Conservation (phyloP, 257 asterid genomes). For the Penstemon davidsonii region DNA sequence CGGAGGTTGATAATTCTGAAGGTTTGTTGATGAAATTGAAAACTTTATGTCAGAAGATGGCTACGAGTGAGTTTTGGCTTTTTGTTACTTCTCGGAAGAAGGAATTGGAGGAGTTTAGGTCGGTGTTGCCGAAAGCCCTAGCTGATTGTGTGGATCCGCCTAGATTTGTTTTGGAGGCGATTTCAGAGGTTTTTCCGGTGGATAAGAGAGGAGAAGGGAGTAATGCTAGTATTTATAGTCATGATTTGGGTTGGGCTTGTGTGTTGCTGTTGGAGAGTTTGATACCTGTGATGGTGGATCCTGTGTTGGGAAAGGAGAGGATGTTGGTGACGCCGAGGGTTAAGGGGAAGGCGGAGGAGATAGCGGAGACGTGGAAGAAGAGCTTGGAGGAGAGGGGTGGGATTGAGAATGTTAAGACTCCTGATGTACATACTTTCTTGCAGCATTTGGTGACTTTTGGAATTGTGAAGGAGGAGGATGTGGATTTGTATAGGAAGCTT, state of each 20-base stretch:
- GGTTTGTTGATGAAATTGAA: slow-evolving; percentile 61
- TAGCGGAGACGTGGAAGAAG: slow-evolving; percentile 94
- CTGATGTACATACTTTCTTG: slow-evolving; percentile 95
- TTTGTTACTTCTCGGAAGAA: slow-evolving; percentile 72
- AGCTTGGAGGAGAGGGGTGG: slow-evolving; percentile 99
- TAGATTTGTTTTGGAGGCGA: slow-evolving; percentile 80
- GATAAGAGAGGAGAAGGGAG: slow-evolving; percentile 37
- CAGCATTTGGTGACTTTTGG: slow-evolving; percentile 99
- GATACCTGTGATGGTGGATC: slow-evolving; percentile 96
- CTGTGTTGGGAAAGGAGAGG: slow-evolving; percentile 89
- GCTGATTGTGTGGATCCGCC: slow-evolving; percentile 91
- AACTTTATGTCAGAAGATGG: slow-evolving; percentile 62
- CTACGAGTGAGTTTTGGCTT: slow-evolving; percentile 69
- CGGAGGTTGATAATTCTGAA: slow-evolving; percentile 68
- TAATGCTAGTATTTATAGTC: slow-evolving; percentile 24
- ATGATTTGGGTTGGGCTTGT: slow-evolving; percentile 99
- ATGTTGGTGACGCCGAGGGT: slow-evolving; percentile 86
- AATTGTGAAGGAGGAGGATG: slow-evolving; percentile 76
- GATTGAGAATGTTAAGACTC: slow-evolving; percentile 89
- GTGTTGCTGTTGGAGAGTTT: slow-evolving; percentile 88
- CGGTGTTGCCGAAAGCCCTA: slow-evolving; percentile 64
- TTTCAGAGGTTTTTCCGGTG: slow-evolving; percentile 90
- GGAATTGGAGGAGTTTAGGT: slow-evolving; percentile 67
- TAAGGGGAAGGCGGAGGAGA: slow-evolving; percentile 80
- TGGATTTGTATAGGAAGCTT: slow-evolving; percentile 90